Evolutionary conservation across 306 rosid species (phyloP).

Genomic region (Pterocarpus macrocarpus): DNA sequence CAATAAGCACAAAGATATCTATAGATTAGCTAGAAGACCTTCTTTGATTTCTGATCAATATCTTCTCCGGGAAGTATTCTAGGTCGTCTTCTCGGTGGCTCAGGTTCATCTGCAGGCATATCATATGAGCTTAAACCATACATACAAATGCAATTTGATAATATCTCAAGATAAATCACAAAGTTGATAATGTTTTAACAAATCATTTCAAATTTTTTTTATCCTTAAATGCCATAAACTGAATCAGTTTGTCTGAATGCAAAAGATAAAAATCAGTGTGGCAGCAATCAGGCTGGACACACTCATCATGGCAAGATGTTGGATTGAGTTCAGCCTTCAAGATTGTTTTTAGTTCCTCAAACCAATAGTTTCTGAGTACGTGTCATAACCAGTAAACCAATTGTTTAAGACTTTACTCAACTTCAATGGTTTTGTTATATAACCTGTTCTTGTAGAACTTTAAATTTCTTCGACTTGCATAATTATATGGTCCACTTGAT

Average conservation of each 20-base stretch:
- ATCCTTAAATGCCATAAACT: constrained; percentile 17
- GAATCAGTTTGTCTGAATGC: constrained; percentile 15
- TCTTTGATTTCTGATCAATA: constrained; percentile 84
- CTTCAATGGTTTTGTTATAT: constrained; percentile 18
- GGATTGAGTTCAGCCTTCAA: constrained; percentile 36
- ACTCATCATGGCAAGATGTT: constrained; percentile 12
- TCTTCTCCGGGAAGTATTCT: constrained; percentile 82
- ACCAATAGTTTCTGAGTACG: constrained; percentile 31
- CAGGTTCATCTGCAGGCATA: constrained; percentile 71
- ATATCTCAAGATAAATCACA: constrained; percentile 35
- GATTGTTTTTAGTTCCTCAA: constrained; percentile 25
- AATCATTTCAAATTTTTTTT: neutral
- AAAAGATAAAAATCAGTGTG: constrained; percentile 23
- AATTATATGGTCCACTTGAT: constrained; percentile 36
- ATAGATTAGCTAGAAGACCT: constrained; percentile 59
- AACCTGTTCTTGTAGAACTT: constrained; percentile 4
- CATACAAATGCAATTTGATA: constrained; percentile 32
- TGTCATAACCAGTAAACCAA: neutral
- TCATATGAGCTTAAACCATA: constrained; percentile 36
- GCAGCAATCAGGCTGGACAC: constrained; percentile 2
- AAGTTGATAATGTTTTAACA: constrained; percentile 13
- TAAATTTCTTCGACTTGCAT: constrained; percentile 20
- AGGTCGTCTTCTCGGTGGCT: constrained; percentile 69
- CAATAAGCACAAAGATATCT: constrained; percentile 5
- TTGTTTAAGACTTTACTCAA: constrained; percentile 22